Percentiles rank a stretch among this genome's conserved stretches.
These are phyloP conservation scores for Penicillium oxalicum DNA, from an alignment of 2,329 filamentous ascomycete genomes.

Conservation along the genomic window DNA sequence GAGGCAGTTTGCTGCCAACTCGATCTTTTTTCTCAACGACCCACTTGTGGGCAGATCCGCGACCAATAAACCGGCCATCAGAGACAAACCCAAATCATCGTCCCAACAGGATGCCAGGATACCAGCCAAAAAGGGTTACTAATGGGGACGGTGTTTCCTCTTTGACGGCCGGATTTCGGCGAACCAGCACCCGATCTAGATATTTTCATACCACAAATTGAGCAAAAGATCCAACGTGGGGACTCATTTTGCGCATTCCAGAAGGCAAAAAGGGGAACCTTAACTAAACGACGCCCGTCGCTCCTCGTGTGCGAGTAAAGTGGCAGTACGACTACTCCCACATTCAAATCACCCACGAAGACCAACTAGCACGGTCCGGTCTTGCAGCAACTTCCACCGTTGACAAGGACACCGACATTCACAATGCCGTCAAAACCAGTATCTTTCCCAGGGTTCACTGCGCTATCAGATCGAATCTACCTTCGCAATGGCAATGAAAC, in stretches of 20 bases:
- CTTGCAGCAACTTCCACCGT: no score
- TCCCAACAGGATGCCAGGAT: background rate
- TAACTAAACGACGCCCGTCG: background rate
- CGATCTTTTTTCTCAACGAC: constrained; percentile 5
- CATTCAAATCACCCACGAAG: no score
- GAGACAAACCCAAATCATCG: background rate
- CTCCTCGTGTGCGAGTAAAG: no score
- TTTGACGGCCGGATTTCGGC: background rate
- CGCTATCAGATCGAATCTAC: constrained; percentile 46
- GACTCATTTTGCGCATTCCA: background rate
- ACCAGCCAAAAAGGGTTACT: background rate
- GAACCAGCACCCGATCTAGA: background rate
- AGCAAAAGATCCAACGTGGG: background rate
- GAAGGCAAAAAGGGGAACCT: background rate
- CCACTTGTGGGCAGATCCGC: background rate
- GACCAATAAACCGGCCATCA: background rate
- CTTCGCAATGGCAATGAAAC: constrained; percentile 30
- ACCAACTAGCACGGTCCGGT: no score
- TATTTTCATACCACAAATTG: background rate
- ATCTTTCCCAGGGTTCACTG: constrained; percentile 42
- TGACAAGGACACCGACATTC: no score
- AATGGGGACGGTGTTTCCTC: background rate
- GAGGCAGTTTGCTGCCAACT: background rate
- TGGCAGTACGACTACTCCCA: no score
- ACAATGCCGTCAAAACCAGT: constrained; percentile 17